Evolutionary conservation across 164 flowering plant genomes (phyloP), one percentile per base, ranked within the genome.

Genomic region (Hamamelis virginiana): DNA sequence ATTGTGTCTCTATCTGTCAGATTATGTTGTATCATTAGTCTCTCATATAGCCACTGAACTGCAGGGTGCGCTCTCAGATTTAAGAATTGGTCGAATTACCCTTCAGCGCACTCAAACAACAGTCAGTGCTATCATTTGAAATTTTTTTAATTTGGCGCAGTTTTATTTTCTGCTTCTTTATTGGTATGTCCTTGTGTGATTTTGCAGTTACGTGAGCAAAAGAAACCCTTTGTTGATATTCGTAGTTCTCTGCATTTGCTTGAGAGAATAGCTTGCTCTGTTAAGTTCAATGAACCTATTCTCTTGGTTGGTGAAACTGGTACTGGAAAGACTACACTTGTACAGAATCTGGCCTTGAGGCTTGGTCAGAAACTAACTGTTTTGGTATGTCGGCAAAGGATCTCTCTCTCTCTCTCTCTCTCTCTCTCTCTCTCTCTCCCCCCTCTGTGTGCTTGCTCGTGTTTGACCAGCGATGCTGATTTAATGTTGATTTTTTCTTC

Each of bases 231-330:
- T 75, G 98, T 86, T 23, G 82, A 84, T 71, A 84, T 89, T 14
- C 84, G 87, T 68, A 84, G 83, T 77, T 90, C 94, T 33, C 63
- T 89, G 28, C 84, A 82, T 74, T 61, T 84, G 43, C 90, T 96
- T 74, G 99, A 96, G 80, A 89, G 80, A 72, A 84, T 96, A 73
- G 95, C 99, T 69, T 79, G 89, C 72, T 90, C 98, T 77, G 89
- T 90, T 41, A 86, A 86, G 80, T 82, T 66, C 64, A 96, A 93
- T 76, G 99, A 96, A 82, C 91, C 99, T 60, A 91, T 93, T 63
- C 93, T 96, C 18, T 77, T 96, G 84, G 97, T 96, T 78, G 99
- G 99, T 79, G 99, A 96, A 81, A 96, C 99, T 72, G 99, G 99
- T 70, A 93, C 98, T 22, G 99, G 99, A 51, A 96, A 96, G 76